Evolutionary conservation across 2,329 filamentous ascomycete species (phyloP).

Genomic region (Grosmannia serpens): DNA sequence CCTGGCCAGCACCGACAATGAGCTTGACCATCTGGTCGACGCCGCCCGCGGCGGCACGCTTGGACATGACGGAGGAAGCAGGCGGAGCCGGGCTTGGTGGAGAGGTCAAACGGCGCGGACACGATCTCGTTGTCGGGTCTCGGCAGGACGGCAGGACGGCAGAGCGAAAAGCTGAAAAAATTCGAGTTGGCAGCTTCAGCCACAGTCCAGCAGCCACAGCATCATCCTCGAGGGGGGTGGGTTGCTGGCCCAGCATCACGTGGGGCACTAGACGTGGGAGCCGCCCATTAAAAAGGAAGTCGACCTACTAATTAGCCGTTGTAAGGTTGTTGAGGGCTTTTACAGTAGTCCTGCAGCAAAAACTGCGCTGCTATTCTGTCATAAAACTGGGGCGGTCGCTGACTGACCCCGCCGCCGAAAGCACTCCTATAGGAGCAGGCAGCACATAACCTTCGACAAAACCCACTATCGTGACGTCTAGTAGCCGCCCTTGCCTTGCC

Average conservation of each 20-base stretch:
- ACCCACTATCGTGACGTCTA: slow-evolving; percentile 3
- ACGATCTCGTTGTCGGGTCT: neutral
- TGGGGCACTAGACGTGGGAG: neutral
- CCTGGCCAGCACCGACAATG: slow-evolving; percentile 92
- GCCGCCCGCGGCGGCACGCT: slow-evolving; percentile 27
- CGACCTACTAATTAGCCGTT: neutral
- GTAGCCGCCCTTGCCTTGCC: neutral
- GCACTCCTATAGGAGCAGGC: neutral
- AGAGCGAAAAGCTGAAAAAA: neutral
- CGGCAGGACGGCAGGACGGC: neutral
- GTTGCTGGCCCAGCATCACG: neutral
- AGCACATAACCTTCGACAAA: neutral
- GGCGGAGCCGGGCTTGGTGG: neutral
- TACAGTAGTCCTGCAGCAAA: neutral
- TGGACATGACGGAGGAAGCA: slow-evolving; percentile 35
- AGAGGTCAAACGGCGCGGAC: neutral
- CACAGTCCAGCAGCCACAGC: neutral
- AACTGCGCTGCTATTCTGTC: neutral
- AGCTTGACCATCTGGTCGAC: slow-evolving; percentile 82
- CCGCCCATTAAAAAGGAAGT: neutral
- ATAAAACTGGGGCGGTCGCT: neutral
- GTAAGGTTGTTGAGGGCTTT: neutral
- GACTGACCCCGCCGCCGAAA: neutral
- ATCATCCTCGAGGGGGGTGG: neutral
- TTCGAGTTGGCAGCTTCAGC: neutral